A percentile compares a stretch with the other conserved stretches of the same genome.
Conservation (phyloP, 495 filamentous ascomycete genomes). For the Emericellopsis terricola region DNA sequence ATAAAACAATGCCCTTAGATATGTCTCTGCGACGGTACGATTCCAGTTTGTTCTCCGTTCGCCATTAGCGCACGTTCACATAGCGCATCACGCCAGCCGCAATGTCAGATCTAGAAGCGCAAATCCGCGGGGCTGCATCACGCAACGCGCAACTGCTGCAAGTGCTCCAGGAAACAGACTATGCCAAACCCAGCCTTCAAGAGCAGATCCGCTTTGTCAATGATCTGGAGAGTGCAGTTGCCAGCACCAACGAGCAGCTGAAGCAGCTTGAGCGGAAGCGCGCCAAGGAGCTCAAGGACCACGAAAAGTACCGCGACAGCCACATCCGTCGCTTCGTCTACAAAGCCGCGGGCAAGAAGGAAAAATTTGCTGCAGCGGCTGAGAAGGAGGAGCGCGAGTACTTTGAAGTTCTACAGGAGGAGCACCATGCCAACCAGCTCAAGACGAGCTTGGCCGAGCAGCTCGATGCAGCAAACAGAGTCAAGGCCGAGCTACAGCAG, state of each 20-base stretch:
- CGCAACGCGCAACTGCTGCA: conserved; percentile 16
- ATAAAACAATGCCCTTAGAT: no score
- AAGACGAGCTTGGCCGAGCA: conserved; percentile 11
- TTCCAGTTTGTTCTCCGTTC: no score
- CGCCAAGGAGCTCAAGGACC: conserved; percentile 24
- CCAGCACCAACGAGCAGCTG: conserved; percentile 6
- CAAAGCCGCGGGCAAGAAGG: conserved; percentile 21
- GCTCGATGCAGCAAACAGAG: conserved; percentile 11
- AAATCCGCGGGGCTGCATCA: conserved; percentile 9
- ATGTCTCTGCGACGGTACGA: no score
- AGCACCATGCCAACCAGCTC: conserved; percentile 17
- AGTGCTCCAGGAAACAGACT: conserved; percentile 21
- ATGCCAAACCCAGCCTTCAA: conserved; percentile 17
- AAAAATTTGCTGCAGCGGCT: conserved; percentile 20
- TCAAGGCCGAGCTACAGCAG: conserved; percentile 9
- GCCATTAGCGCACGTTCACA: no score
- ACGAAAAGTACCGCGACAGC: conserved; percentile 28
- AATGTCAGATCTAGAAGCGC: no score
- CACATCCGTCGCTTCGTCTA: conserved; percentile 24
- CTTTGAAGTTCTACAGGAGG: conserved; percentile 22
- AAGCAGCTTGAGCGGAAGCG: conserved; percentile 10
- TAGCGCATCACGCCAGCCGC: no score
- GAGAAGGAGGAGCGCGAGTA: conserved; percentile 31
- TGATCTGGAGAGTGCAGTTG: conserved; percentile 17
- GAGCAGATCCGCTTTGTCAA: conserved; percentile 19